A percentile compares a stretch with the other conserved stretches of the same genome.
These are phyloP conservation scores for Pyrenula aspistea DNA, from an alignment of 495 filamentous ascomycete species.

Conservation along the genomic window DNA sequence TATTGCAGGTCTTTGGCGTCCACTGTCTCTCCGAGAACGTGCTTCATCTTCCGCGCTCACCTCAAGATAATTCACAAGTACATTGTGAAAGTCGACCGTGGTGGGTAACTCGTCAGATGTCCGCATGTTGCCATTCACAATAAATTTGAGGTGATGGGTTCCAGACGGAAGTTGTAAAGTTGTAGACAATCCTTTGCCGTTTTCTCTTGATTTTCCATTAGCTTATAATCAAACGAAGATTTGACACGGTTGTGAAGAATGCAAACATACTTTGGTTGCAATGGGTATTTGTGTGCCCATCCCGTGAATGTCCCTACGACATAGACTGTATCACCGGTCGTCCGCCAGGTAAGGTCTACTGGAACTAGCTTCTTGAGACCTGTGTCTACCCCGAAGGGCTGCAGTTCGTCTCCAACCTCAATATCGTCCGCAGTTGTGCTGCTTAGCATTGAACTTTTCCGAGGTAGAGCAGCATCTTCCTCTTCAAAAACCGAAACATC, in stretches of 20 bases:
- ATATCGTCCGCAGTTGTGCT: constrained; percentile 67
- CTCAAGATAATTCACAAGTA: constrained; percentile 95
- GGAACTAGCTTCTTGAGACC: constrained; percentile 47
- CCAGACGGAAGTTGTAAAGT: constrained; percentile 75
- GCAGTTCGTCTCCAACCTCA: constrained; percentile 63
- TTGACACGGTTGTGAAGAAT: neutral
- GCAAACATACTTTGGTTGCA: constrained; percentile 61
- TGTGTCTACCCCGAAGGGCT: constrained; percentile 44
- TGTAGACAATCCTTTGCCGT: constrained; percentile 46
- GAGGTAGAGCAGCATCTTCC: constrained; percentile 41
- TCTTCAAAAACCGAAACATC: constrained; percentile 20
- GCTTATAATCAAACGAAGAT: neutral
- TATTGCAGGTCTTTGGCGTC: constrained; percentile 12
- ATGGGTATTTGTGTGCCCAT: constrained; percentile 83
- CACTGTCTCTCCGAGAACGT: constrained; percentile 21
- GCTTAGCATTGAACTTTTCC: constrained; percentile 51
- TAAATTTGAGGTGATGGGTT: constrained; percentile 92
- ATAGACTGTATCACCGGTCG: constrained; percentile 74
- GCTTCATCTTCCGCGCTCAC: constrained; percentile 60
- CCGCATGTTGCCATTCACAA: constrained; percentile 87
- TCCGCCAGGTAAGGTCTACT: constrained; percentile 71
- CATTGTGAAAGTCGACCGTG: constrained; percentile 92
- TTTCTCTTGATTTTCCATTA: constrained; percentile 17
- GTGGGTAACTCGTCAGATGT: constrained; percentile 79
- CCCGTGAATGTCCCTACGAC: constrained; percentile 93